These are phyloP conservation scores for Tillandsia fasciculata DNA, from an alignment of 176 grass and related monocot genomes.

Conservation along the genomic window DNA sequence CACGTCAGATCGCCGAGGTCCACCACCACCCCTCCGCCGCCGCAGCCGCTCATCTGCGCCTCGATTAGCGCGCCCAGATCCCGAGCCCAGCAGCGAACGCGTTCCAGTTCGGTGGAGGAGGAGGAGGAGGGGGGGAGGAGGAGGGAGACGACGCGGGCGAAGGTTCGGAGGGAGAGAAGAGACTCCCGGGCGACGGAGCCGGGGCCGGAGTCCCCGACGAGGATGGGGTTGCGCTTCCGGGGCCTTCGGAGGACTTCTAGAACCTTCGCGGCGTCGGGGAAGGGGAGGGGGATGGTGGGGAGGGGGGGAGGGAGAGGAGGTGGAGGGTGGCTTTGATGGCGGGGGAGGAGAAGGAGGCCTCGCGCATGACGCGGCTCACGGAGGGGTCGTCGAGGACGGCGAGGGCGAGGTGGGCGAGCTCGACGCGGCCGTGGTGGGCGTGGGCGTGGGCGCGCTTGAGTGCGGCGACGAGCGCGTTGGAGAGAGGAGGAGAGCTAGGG, in stretches of 20 bases:
- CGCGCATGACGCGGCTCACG: conserved; percentile 86
- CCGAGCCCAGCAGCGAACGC: too few species aligned
- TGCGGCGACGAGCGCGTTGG: conserved; percentile 71
- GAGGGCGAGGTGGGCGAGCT: conserved; percentile 55
- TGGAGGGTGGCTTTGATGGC: conserved; percentile 48
- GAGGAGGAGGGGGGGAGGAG: too few species aligned
- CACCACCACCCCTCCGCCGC: conserved; percentile 31
- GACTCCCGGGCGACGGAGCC: conserved; percentile 58
- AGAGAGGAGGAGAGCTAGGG: conserved; percentile 31
- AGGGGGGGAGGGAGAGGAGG: conserved; percentile 4
- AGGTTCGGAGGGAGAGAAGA: background rate
- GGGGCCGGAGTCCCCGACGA: conserved; percentile 65
- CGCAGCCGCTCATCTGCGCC: background rate
- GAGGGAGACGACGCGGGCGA: conserved; percentile 33
- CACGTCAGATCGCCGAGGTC: conserved; percentile 76
- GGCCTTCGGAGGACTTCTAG: conserved; percentile 32
- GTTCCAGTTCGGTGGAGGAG: too few species aligned
- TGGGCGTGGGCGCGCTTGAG: conserved; percentile 88
- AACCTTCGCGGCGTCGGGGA: conserved; percentile 11
- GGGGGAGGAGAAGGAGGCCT: conserved; percentile 73
- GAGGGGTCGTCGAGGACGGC: conserved; percentile 90
- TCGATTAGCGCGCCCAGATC: too few species aligned
- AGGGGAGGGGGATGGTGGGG: conserved; percentile 24
- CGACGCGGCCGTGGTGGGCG: conserved; percentile 67
- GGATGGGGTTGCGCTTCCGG: conserved; percentile 58